Base-by-base conservation (phyloP, 1,284 basidiomycete genomes). In the Trichosporon sp. region DNA sequence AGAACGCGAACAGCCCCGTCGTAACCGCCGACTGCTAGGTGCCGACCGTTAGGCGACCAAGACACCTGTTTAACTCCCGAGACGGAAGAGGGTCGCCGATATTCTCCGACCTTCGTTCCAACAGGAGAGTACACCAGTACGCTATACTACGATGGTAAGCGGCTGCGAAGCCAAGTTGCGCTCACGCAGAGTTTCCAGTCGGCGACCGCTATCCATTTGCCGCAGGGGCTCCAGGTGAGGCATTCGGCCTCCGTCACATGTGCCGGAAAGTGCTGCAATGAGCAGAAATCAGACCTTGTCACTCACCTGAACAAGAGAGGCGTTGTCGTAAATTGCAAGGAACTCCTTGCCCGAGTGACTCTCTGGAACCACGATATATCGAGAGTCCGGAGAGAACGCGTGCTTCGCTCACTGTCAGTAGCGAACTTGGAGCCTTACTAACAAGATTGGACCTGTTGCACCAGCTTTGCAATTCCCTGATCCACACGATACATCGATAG, bases 341-440 rank as follows among this genome's bases (percentile, higher is more conserved):
- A 90, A 90, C 78, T 95, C 93, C 80, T 91, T 94, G 0, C 92
- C 93, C 75, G 90, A 90, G 78, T 95, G 93, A 16, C 92, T 87
- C 79, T 96, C 94, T 3, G 90, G 91, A 1, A 94, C 84, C 12
- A 92, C 85, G 77, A 95, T 90, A 80, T 94, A 94, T 32, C 90
- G 88, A 3, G 89, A 89, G 81, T 94, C 92, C 31, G 88, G 83
- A 26, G 92, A 90, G 79, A 92, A 94, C 14, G 90, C 87, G 80
- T 91, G 92, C 40, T 90, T 92, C 93, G 73, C 37, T 32, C 37
- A 0, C 2, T 31, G 19, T 56, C 14, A 76, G 73, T 69, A 76
- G 78, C 0, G 2, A 7, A 11, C 26, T 46, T n/a, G 31, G 26
- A 10, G 37, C 2, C 14, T 21, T 26, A 40, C 64, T 35, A 12